A percentile compares a stretch with the other conserved stretches of the same genome.
phyloP scores from a whole-genome alignment of 2,329 filamentous ascomycete species.

The Parascedosporium putredinis region DNA sequence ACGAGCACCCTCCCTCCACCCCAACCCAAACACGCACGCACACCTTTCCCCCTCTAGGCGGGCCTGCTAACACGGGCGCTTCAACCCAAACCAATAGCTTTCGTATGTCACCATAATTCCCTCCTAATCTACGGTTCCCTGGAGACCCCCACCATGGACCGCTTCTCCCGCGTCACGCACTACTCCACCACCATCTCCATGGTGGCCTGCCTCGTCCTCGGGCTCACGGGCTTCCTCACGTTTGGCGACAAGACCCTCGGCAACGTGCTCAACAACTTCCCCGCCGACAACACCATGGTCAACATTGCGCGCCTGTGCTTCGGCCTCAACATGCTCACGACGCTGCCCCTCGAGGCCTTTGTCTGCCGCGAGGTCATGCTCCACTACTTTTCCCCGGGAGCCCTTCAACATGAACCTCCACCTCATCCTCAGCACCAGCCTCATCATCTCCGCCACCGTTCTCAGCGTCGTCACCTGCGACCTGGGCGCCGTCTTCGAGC shows the following conservation, averaged over 20 bases:
- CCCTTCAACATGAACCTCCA: constrained; percentile 78
- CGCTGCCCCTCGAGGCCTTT: constrained; percentile 89
- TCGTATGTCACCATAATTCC: constrained; percentile 82
- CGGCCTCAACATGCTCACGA: constrained; percentile 97
- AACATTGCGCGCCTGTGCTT: constrained; percentile 93
- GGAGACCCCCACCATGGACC: constrained; percentile 86
- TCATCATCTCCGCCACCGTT: constrained; percentile 70
- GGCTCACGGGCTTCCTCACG: constrained; percentile 77
- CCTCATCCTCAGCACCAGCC: constrained; percentile 70
- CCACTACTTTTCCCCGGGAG: constrained; percentile 62
- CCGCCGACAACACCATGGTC: constrained; percentile 80
- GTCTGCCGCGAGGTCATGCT: constrained; percentile 96
- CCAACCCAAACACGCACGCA: background rate
- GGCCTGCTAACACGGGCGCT: background rate
- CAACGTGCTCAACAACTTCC: constrained; percentile 98
- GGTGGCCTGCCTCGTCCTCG: constrained; percentile 83
- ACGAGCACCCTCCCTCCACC: constrained; percentile 18
- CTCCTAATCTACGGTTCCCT: constrained; percentile 95
- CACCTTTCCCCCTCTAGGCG: constrained; percentile 1
- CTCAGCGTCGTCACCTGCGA: constrained; percentile 84
- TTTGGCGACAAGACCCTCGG: constrained; percentile 88
- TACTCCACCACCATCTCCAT: constrained; percentile 86
- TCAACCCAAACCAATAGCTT: constrained; percentile 31
- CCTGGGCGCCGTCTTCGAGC: constrained; percentile 85
- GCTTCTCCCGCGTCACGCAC: constrained; percentile 87